These are phyloP conservation scores for Oryza rufipogon DNA, from an alignment of 176 grass and related monocot species.

Conservation along the genomic window DNA sequence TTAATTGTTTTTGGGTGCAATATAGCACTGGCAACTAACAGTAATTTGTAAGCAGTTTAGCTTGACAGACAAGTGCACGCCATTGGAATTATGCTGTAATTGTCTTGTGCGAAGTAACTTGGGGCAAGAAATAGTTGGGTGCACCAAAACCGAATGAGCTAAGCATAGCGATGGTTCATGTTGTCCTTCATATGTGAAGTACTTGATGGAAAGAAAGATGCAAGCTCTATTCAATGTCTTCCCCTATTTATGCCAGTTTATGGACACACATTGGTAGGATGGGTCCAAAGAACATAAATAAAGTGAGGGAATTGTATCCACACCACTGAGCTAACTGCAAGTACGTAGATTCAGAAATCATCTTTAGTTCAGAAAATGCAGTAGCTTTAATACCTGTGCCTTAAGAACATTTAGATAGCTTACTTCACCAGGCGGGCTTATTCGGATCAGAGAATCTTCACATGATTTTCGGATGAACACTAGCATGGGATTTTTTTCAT, in stretches of 20 bases:
- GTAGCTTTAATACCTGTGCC: neutral
- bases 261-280: neutral
- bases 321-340: neutral
- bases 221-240: conserved; percentile 8
- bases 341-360: neutral
- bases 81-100: neutral
- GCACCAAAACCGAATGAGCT: conserved; percentile 26
- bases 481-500: too few relatives aligned
- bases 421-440: neutral
- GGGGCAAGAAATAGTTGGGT: conserved; percentile 27
- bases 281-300: conserved; percentile 7
- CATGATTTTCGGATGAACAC: too few relatives aligned
- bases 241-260: conserved; percentile 5
- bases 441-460: too few relatives aligned
- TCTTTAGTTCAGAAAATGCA: neutral
- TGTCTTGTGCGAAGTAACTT: conserved; percentile 6
- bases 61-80: neutral
- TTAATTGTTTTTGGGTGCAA: neutral
- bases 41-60: conserved; percentile 1
- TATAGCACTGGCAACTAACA: neutral
- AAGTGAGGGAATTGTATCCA: neutral
- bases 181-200: neutral
- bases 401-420: neutral
- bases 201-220: conserved; percentile 21
- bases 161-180: conserved; percentile 19